Base-by-base conservation (phyloP, 306 rosid species). In the Geum urbanum region DNA sequence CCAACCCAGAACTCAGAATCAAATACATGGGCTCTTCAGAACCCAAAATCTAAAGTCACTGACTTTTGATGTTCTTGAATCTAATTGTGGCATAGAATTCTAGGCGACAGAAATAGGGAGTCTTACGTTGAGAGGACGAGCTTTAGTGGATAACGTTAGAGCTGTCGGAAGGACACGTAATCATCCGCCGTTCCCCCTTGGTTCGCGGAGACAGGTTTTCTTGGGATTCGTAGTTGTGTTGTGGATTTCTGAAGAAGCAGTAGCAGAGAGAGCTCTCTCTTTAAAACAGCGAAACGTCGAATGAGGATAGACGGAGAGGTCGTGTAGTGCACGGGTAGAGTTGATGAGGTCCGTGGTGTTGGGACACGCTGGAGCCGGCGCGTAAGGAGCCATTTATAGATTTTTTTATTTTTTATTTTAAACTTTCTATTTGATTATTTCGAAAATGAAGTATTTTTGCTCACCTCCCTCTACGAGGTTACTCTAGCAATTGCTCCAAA, bases 1-100 rank as follows among this genome's bases (percentile, higher is more conserved):
- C 73, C 66, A 41, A 66, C 59, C 71, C 71, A 52, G 67, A 24
- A 50, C 6, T 64, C 60, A 63, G 67, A 63, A 71, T 63, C 11
- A 83, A 83, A 83, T 58, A 70, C 91, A 89, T 87, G 92, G 80
- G 79, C 59, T 44, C 61, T 70, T 66, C 50, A 5, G 12, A 53
- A 45, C 57, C 63, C 61, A 65, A 77, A 71, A 50, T 49, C 50
- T 12, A 43, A 14, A 27, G 35, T 14, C 64, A 32, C 2, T 15
- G 24, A 7, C 39, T 27, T 55, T 22, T 11, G 3, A 5, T 50
- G 56, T n/a, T n/a, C n/a, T 22, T 51, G 56, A 51, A 53, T 53
- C 58, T 53, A 4, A 4, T 19, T 18, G 58, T 19, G 6, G 19
- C 19, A 32, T 7, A 13, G 6, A 3, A 22, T 6, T 15, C 7